These are phyloP conservation scores for Sporisorium graminicola DNA, from an alignment of 1,284 basidiomycete species.

Conservation along the genomic window DNA sequence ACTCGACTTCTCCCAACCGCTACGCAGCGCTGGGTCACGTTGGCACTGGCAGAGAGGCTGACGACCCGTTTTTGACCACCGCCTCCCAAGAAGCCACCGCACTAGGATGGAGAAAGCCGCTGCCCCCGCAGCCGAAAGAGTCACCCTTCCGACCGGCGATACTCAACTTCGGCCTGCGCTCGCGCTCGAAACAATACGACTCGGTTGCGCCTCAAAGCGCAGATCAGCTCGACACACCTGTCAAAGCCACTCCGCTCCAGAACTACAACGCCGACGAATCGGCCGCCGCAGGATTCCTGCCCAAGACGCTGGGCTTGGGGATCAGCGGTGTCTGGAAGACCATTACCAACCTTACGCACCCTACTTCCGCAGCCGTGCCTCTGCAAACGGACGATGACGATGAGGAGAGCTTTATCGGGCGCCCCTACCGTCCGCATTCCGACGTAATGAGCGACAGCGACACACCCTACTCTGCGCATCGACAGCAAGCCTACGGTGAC, in stretches of 20 bases:
- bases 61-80: slow-evolving; percentile 19
- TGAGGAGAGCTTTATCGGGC: slow-evolving; percentile 31
- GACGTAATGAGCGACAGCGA: slow-evolving; percentile 36
- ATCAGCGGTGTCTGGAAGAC: slow-evolving; percentile 41
- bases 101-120: slow-evolving; percentile 25
- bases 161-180: slow-evolving; percentile 38
- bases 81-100: background rate
- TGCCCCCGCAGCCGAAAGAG: slow-evolving; percentile 35
- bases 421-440: slow-evolving; percentile 10
- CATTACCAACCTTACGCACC: slow-evolving; percentile 15
- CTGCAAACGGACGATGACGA: slow-evolving; percentile 21
- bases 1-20: background rate
- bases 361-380: background rate
- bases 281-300: background rate
- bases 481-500: background rate
- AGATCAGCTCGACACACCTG: slow-evolving; percentile 17
- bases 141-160: slow-evolving; percentile 31
- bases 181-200: slow-evolving; percentile 37
- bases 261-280: background rate
- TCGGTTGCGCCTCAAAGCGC: slow-evolving; percentile 2
- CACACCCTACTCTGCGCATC: slow-evolving; percentile 19
- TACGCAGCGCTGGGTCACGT: background rate
- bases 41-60: too few relatives aligned
- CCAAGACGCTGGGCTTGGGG: slow-evolving; percentile 27
- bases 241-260: slow-evolving; percentile 8